Evolutionary conservation across 2,329 filamentous ascomycete genomes (phyloP).

Genomic region (Biscogniauxia mediterranea): DNA sequence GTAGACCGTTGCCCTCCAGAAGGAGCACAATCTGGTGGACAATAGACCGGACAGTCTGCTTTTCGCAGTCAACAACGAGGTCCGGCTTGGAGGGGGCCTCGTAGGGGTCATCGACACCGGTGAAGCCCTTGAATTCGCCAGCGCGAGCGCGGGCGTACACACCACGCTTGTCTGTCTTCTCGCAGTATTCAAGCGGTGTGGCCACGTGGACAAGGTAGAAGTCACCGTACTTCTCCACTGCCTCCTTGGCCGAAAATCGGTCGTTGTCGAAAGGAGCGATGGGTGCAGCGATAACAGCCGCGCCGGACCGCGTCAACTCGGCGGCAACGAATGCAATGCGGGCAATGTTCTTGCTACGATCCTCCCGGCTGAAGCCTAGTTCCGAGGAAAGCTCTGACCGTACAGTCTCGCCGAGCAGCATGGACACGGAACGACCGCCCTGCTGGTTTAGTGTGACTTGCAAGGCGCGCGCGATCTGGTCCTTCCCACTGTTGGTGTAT

Average conservation of each 20-base stretch:
- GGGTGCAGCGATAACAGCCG: slow-evolving; percentile 92
- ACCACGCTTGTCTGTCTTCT: slow-evolving; percentile 92
- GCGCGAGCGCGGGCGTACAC: slow-evolving; percentile 81
- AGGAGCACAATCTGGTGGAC: slow-evolving; percentile 96
- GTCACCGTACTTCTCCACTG: slow-evolving; percentile 82
- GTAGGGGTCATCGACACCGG: slow-evolving; percentile 96
- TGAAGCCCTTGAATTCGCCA: slow-evolving; percentile 97
- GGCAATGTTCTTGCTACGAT: slow-evolving; percentile 91
- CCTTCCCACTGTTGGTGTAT: slow-evolving; percentile 95
- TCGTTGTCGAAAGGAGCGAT: slow-evolving; percentile 89
- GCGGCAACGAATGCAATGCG: slow-evolving; percentile 96
- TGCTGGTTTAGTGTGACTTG: slow-evolving; percentile 98
- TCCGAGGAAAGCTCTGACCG: slow-evolving; percentile 90
- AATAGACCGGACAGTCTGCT: slow-evolving; percentile 84
- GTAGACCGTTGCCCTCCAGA: slow-evolving; percentile 82
- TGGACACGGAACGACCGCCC: slow-evolving; percentile 88
- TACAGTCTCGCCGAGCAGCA: slow-evolving; percentile 94
- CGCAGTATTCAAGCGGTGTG: slow-evolving; percentile 86
- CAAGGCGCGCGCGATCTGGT: slow-evolving; percentile 90
- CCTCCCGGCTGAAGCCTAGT: slow-evolving; percentile 89
- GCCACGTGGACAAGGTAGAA: slow-evolving; percentile 97
- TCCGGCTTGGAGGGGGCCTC: slow-evolving; percentile 80
- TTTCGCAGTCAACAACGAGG: slow-evolving; percentile 79
- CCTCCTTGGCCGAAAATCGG: slow-evolving; percentile 74
- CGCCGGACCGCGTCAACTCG: slow-evolving; percentile 88